phyloP scores from a whole-genome alignment of 805 yeast species.

The Suhomyces faveliae region DNA sequence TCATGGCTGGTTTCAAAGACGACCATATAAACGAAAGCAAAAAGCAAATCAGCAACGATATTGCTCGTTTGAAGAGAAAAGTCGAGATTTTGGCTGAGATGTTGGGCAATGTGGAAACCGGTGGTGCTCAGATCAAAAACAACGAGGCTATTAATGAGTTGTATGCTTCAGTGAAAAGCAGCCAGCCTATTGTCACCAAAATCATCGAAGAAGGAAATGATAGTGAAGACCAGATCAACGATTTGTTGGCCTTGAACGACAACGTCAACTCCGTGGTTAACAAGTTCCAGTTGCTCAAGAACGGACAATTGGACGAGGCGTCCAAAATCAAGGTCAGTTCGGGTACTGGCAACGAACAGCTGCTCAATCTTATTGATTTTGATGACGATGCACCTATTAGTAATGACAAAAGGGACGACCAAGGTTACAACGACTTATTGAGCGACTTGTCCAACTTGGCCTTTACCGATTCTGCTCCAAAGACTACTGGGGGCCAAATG shows the following conservation, averaged over 20 bases:
- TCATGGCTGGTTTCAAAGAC: constrained; percentile 96
- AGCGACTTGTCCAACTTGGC: constrained; percentile 68
- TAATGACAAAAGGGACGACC: constrained; percentile 32
- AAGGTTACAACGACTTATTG: constrained; percentile 63
- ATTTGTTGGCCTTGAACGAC: constrained; percentile 70
- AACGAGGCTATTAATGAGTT: constrained; percentile 81
- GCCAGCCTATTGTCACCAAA: constrained; percentile 84
- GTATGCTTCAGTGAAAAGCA: constrained; percentile 70
- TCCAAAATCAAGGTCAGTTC: constrained; percentile 38
- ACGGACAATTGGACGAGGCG: constrained; percentile 50
- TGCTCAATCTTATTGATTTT: constrained; percentile 42
- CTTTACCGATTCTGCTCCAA: constrained; percentile 38
- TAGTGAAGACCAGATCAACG: constrained; percentile 61
- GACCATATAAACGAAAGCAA: constrained; percentile 73
- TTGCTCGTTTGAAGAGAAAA: constrained; percentile 80
- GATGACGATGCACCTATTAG: constrained; percentile 42
- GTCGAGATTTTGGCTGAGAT: constrained; percentile 86
- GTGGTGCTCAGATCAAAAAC: constrained; percentile 37
- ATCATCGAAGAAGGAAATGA: constrained; percentile 80
- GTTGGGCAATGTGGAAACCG: constrained; percentile 53
- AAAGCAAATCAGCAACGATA: constrained; percentile 77
- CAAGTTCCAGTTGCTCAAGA: constrained; percentile 63
- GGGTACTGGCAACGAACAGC: constrained; percentile 16
- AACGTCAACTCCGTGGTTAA: constrained; percentile 65
- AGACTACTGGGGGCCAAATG: constrained; percentile 14